These are phyloP conservation scores for Mycocentrospora acerina DNA, from an alignment of 2,329 filamentous ascomycete species.

Conservation along the genomic window DNA sequence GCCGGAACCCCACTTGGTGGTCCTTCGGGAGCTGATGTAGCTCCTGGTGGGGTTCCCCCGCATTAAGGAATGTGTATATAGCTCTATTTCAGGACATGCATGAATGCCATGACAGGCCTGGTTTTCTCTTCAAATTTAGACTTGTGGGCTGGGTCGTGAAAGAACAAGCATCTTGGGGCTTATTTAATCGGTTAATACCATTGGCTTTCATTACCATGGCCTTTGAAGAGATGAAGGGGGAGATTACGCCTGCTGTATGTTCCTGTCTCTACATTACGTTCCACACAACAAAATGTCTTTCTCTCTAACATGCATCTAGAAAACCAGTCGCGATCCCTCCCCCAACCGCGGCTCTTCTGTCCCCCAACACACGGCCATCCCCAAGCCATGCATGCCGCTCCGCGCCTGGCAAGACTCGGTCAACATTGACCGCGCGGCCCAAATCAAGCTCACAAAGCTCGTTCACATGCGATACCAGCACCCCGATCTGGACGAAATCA, in stretches of 20 bases:
- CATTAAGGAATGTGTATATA: too few species aligned
- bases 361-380: conserved; percentile 42
- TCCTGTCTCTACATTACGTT: conserved; percentile 16
- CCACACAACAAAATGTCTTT: background rate
- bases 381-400: conserved; percentile 37
- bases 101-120: too few species aligned
- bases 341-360: conserved; percentile 46
- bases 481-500: conserved; percentile 52
- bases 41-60: too few species aligned
- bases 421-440: conserved; percentile 46
- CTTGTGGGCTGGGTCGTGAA: too few species aligned
- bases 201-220: too few species aligned
- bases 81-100: too few species aligned
- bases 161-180: too few species aligned
- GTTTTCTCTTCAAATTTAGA: too few species aligned
- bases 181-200: too few species aligned
- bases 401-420: conserved; percentile 42
- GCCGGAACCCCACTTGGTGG: too few species aligned
- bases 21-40: too few species aligned
- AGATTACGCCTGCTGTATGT: conserved; percentile 35
- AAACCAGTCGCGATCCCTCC: conserved; percentile 34
- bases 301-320: conserved; percentile 11
- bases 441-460: conserved; percentile 51
- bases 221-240: conserved; percentile 35
- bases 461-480: conserved; percentile 59